These are phyloP conservation scores for Leptographium lundbergii DNA, from an alignment of 2,329 filamentous ascomycete genomes.

Conservation along the genomic window DNA sequence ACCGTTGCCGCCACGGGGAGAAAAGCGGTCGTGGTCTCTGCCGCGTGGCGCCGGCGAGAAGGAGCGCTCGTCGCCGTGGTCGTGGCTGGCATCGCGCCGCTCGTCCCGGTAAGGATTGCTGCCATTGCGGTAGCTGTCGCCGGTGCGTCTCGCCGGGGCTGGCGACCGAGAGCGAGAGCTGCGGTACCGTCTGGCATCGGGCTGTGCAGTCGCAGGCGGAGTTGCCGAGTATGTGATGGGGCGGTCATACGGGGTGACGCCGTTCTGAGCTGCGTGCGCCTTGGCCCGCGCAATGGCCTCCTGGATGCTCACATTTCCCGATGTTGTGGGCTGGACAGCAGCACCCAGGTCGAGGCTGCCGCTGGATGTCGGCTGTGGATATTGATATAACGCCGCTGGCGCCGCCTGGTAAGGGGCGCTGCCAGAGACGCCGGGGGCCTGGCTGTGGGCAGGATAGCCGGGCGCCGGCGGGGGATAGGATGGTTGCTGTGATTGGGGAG, in stretches of 20 bases:
- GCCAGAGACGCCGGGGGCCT: conserved; percentile 4
- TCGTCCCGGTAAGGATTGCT: conserved; percentile 46
- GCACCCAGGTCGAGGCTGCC: conserved; percentile 70
- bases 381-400: conserved; percentile 12
- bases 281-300: conserved; percentile 79
- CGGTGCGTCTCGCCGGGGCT: conserved; percentile 45
- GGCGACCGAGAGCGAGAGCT: conserved; percentile 64
- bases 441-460: conserved; percentile 6
- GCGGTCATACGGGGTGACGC: conserved; percentile 51
- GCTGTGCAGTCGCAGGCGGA: conserved; percentile 14
- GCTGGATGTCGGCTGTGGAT: conserved; percentile 56
- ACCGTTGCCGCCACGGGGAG: conserved; percentile 38
- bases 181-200: conserved; percentile 40
- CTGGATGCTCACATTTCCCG: conserved; percentile 70
- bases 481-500: conserved; percentile 6
- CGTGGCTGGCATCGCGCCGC: conserved; percentile 29
- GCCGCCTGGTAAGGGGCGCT: conserved; percentile 4
- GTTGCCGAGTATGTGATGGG: conserved; percentile 32
- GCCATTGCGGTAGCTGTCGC: conserved; percentile 35
- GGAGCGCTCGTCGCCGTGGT: conserved; percentile 26
- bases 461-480: conserved; percentile 12
- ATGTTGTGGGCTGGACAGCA: conserved; percentile 60
- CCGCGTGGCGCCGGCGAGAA: conserved; percentile 17
- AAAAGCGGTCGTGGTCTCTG: conserved; percentile 35
- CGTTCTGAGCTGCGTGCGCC: conserved; percentile 69